phyloP scores from a whole-genome alignment of 2,329 filamentous ascomycete species.

The Nigrospora sphaerica region DNA sequence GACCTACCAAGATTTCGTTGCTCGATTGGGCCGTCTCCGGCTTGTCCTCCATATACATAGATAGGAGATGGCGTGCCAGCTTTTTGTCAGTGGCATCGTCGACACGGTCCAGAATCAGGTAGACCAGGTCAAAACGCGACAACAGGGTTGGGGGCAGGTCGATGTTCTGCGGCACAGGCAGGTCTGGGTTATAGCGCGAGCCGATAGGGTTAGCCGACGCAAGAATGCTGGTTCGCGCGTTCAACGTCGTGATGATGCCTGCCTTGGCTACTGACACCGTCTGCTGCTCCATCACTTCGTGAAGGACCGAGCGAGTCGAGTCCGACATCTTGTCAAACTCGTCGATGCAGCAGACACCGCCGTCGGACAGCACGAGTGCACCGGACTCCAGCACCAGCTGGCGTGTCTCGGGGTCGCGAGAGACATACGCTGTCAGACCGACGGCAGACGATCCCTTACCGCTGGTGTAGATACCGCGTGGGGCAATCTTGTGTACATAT shows the following conservation, averaged over 20 bases:
- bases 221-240: slow-evolving; percentile 90
- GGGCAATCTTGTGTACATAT: slow-evolving; percentile 97
- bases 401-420: slow-evolving; percentile 71
- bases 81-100: slow-evolving; percentile 86
- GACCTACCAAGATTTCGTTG: slow-evolving; percentile 72
- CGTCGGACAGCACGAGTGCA: slow-evolving; percentile 71
- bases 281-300: slow-evolving; percentile 86
- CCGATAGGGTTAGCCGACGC: slow-evolving; percentile 97
- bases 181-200: slow-evolving; percentile 92
- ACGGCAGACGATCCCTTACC: slow-evolving; percentile 77
- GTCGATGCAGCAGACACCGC: slow-evolving; percentile 78
- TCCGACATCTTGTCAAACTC: slow-evolving; percentile 87
- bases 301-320: slow-evolving; percentile 68
- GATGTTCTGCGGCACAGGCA: slow-evolving; percentile 96
- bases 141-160: slow-evolving; percentile 91
- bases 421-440: slow-evolving; percentile 75
- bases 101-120: slow-evolving; percentile 88
- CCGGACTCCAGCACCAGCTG: slow-evolving; percentile 77
- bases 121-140: slow-evolving; percentile 94
- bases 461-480: slow-evolving; percentile 75
- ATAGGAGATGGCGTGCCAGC: slow-evolving; percentile 84
- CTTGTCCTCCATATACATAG: slow-evolving; percentile 93
- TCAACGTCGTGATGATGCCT: slow-evolving; percentile 93
- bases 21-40: slow-evolving; percentile 73
- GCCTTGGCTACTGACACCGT: slow-evolving; percentile 83